Evolutionary conservation across 805 yeast genomes (phyloP).

Genomic region (Saitoella complicata): DNA sequence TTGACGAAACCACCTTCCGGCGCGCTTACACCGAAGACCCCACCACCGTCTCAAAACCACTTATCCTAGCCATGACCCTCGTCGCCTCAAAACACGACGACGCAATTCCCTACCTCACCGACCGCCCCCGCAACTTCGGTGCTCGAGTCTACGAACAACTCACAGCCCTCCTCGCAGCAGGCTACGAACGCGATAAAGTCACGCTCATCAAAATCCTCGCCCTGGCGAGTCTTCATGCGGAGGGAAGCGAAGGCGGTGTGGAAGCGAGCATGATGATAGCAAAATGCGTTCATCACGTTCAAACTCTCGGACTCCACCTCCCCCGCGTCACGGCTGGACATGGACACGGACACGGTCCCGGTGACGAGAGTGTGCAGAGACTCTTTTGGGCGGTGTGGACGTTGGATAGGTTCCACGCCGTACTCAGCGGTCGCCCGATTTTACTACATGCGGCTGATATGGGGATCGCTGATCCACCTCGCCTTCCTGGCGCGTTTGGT

Average conservation of each 20-base stretch:
- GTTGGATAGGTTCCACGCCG: conserved; percentile 25
- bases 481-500: conserved; percentile 2
- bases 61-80: conserved; percentile 29
- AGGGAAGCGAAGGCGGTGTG: conserved; percentile 26
- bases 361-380: conserved; percentile 17
- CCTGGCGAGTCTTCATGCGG: conserved; percentile 24
- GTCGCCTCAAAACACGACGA: conserved; percentile 27
- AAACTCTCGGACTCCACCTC: conserved; percentile 26
- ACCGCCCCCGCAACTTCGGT: conserved; percentile 21
- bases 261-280: conserved; percentile 24
- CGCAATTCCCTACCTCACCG: conserved; percentile 19
- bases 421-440: conserved; percentile 26
- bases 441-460: conserved; percentile 26
- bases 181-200: conserved; percentile 25
- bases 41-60: conserved; percentile 15
- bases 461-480: conserved; percentile 15
- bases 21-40: conserved; percentile 23
- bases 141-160: conserved; percentile 5
- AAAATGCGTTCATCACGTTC: conserved; percentile 26
- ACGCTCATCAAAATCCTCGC: conserved; percentile 24
- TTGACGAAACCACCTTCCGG: conserved; percentile 27
- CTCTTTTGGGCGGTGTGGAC: conserved; percentile 29
- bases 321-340: conserved; percentile 15
- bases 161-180: conserved; percentile 22
- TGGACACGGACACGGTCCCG: conserved; percentile 13